A percentile compares a stretch with the other conserved stretches of the same genome.
These are phyloP conservation scores for Monsonia emarginata DNA, from an alignment of 441 rosid genomes.

Conservation along the genomic window DNA sequence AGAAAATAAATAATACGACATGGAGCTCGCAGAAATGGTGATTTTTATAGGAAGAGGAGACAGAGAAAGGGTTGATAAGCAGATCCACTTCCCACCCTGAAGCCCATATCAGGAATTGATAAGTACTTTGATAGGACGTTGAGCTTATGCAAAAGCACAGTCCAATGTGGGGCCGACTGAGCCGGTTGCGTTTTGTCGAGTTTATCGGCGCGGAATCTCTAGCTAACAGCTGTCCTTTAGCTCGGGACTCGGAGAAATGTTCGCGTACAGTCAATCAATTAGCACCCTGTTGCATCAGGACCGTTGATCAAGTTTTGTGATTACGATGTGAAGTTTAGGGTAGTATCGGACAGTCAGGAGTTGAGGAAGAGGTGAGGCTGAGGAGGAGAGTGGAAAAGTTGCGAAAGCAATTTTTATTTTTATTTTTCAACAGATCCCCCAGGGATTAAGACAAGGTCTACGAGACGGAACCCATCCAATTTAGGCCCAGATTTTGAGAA, in stretches of 20 bases:
- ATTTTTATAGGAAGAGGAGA: constrained; percentile 47
- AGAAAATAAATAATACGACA: constrained; percentile 3
- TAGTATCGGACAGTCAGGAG: constrained; percentile 23
- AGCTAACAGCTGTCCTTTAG: constrained; percentile 44
- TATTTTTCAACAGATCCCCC: no score
- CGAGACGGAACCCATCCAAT: no score
- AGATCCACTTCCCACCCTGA: rapidly evolving
- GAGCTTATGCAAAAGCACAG: constrained; percentile 16
- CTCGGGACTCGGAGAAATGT: constrained; percentile 15
- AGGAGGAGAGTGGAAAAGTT: no score
- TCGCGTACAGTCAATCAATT: constrained; percentile 5
- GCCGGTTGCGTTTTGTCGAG: constrained; percentile 55
- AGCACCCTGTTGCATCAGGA: background rate
- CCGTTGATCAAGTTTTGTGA: no score
- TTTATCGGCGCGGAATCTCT: constrained; percentile 65
- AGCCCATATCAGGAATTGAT: background rate
- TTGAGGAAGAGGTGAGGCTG: background rate
- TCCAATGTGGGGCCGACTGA: constrained; percentile 24
- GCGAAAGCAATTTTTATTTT: no score
- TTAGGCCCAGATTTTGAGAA: no score
- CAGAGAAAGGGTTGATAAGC: constrained; percentile 43
- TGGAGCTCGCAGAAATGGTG: constrained; percentile 46
- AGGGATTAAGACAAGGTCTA: no score
- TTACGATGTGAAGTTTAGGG: background rate
- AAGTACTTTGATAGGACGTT: rapidly evolving